These are phyloP conservation scores for Lactarius hatsudake DNA, from an alignment of 768 basidiomycete species.

Conservation along the genomic window DNA sequence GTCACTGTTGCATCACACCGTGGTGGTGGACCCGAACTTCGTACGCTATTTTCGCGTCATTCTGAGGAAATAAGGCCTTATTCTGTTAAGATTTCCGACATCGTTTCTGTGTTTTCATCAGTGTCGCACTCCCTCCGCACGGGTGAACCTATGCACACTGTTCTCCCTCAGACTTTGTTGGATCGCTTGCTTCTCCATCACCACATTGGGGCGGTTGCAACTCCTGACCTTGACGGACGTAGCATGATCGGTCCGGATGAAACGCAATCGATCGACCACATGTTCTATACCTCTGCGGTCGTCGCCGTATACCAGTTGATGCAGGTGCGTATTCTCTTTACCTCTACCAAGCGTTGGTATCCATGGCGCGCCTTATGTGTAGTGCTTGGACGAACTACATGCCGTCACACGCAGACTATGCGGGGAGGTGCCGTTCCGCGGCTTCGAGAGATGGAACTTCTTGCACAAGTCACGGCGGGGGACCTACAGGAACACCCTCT, in stretches of 20 bases:
- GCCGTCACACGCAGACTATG: conserved; percentile 20
- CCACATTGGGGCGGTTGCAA: background rate
- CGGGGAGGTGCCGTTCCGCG: conserved; percentile 21
- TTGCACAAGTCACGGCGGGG: conserved; percentile 12
- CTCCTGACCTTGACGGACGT: conserved; percentile 2
- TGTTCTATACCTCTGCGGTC: conserved; percentile 23
- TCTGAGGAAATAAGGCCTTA: background rate
- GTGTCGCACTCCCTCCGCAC: conserved; percentile 26
- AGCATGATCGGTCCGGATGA: conserved; percentile 15
- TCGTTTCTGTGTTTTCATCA: conserved; percentile 38
- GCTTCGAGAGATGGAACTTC: conserved; percentile 18
- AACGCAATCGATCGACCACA: conserved; percentile 20
- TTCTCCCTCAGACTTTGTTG: conserved; percentile 25
- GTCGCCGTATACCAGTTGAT: conserved; percentile 20
- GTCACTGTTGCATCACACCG: conserved; percentile 42
- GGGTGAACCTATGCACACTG: conserved; percentile 25
- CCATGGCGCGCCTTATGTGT: background rate
- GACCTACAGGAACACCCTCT: conserved; percentile 1
- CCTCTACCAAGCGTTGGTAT: background rate
- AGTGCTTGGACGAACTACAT: conserved; percentile 25
- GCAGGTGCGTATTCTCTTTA: conserved; percentile 8
- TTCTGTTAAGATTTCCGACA: conserved; percentile 39
- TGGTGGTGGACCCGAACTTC: conserved; percentile 55
- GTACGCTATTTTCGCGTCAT: conserved; percentile 32
- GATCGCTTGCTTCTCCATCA: conserved; percentile 22